Conservation (phyloP, 129 eudicot genomes). For the Kitagawia praeruptora region DNA sequence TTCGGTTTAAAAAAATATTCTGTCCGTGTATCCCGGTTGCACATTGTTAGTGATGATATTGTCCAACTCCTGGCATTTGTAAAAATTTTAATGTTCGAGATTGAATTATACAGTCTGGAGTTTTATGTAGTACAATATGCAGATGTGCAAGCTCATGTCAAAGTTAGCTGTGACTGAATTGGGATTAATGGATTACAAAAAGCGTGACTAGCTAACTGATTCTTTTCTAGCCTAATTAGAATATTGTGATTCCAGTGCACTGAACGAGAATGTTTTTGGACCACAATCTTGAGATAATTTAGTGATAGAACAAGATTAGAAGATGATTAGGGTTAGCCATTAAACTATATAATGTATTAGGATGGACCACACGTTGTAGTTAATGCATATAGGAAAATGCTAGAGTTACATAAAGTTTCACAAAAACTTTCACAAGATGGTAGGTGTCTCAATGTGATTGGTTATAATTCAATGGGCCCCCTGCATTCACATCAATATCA, state of each 20-base stretch:
- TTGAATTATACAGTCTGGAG: background rate
- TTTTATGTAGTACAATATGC: no score
- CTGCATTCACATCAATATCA: no score
- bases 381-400: no score
- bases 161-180: no score
- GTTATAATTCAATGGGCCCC: no score
- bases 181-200: no score
- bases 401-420: no score
- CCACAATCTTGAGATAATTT: background rate
- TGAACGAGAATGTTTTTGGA: background rate
- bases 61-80: background rate
- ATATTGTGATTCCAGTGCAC: background rate
- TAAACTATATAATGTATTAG: background rate
- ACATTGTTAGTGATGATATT: background rate
- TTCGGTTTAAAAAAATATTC: background rate
- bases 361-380: background rate
- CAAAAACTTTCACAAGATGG: no score
- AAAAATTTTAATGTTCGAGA: background rate
- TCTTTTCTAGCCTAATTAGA: background rate
- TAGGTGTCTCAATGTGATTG: no score
- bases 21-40: conserved; percentile 1
- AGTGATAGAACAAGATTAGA: background rate
- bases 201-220: background rate
- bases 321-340: background rate
- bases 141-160: no score